These are phyloP conservation scores for Phalaenopsis hybrid DNA, from an alignment of 116 monocot genomes.

Conservation along the genomic window DNA sequence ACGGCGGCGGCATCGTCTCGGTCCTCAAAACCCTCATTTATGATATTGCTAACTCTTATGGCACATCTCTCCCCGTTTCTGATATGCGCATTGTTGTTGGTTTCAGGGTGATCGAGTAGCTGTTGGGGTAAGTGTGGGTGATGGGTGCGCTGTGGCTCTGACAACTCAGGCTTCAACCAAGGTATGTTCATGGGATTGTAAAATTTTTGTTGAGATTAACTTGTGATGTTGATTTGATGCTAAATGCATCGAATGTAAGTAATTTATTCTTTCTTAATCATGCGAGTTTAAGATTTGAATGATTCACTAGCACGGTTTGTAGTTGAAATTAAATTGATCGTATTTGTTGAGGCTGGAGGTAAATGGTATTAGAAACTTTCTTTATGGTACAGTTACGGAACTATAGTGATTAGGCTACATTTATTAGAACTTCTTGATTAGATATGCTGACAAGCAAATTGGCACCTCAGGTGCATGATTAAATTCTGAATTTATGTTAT, in stretches of 20 bases:
- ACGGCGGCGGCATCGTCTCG: slow-evolving; percentile 94
- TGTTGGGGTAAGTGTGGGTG: slow-evolving; percentile 43
- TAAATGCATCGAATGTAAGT: background rate
- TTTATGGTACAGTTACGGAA: no score
- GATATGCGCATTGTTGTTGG: background rate
- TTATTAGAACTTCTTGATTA: no score
- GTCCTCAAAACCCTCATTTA: slow-evolving; percentile 14
- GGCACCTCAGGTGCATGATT: no score
- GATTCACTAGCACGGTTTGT: background rate
- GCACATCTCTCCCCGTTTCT: background rate
- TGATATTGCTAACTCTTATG: background rate
- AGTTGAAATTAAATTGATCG: no score
- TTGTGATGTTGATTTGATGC: background rate
- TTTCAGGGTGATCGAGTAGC: slow-evolving; percentile 67
- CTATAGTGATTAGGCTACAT: no score
- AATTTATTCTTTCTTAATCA: background rate
- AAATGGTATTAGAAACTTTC: no score
- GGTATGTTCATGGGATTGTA: slow-evolving; percentile 28
- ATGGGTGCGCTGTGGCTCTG: slow-evolving; percentile 68
- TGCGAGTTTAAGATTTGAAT: background rate
- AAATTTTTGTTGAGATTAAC: background rate
- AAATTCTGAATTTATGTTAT: no score
- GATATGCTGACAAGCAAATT: no score
- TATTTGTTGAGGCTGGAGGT: no score
- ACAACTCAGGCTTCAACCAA: slow-evolving; percentile 98